Percentiles rank a stretch among this genome's conserved stretches.
Evolutionary conservation across 371 early-diverging fungal genomes (phyloP).

Genomic region (Lichtheimia ornata): DNA sequence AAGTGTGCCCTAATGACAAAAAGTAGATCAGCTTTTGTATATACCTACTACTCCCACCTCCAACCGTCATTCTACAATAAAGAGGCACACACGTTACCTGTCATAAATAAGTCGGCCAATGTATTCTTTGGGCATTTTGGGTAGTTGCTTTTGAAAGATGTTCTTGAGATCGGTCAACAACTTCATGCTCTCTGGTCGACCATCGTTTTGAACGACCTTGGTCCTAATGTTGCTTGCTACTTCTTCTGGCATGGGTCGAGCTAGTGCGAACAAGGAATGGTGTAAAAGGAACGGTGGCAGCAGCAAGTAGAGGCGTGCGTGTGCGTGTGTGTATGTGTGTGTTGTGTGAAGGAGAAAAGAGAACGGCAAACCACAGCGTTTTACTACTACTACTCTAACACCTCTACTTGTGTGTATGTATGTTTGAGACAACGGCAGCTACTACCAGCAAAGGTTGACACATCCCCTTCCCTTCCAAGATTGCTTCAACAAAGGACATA

Average conservation of each 20-base stretch:
- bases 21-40: background rate
- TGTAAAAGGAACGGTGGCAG: background rate
- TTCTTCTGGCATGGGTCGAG: constrained; percentile 26
- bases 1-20: constrained; percentile 67
- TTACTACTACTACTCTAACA: no score
- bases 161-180: constrained; percentile 92
- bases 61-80: constrained; percentile 1
- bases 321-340: no score
- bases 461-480: no score
- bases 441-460: no score
- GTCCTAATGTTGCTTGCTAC: constrained; percentile 67
- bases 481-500: no score
- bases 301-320: no score
- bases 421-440: no score
- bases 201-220: constrained; percentile 80
- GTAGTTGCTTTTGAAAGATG: constrained; percentile 97
- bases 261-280: background rate
- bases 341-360: no score
- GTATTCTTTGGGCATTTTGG: constrained; percentile 99
- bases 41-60: background rate
- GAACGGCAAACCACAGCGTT: no score
- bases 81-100: constrained; percentile 39
- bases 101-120: constrained; percentile 98
- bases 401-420: no score
- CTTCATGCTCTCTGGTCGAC: constrained; percentile 74